Base-by-base conservation (phyloP, 208 protist species). In the Crithidia acanthocephali region DNA sequence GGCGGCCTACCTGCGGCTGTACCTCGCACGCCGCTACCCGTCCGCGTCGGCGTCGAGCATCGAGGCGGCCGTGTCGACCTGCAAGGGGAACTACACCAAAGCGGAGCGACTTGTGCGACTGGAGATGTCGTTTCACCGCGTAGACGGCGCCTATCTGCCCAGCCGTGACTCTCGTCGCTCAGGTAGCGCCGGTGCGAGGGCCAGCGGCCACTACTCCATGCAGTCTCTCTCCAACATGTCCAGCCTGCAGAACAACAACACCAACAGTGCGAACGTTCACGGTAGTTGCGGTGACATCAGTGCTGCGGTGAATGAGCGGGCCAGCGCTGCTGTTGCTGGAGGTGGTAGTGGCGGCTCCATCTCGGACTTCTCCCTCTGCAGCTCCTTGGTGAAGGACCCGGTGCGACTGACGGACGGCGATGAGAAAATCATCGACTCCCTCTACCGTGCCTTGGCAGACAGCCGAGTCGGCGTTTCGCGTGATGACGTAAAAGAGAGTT, bases 11-110 rank as follows among this genome's bases (percentile, higher is more conserved):
- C 72, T 72, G 33, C 58, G 48, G 0, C 22, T 47, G 11, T 81
- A 81, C 56, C 74, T 81, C n/a, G 56, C 71, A 0, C 53, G 76
- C 2, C 71, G 75, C 23, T 75, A 85, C 47, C 74, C 69, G 5
- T 28, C 65, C 32, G 52, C 66, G 16, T 44, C 47, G 1, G 42
- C 48, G 1, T 9, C 40, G 3, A 68, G 55, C 28, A 59, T 84
- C 53, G 53, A 74, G 53, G 72, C 70, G 2, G 79, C 79, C 16
- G 50, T 84, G 35, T 67, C 52, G 23, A 77, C 69, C 44, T 69
- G 68, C 53, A 45, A 47, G 10, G 60, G 67, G 25, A 72, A 80
- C 53, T 74, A 68, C 53, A 27, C 20, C 2, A 71, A 65, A 23
- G 55, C 69, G 22, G 73, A 84, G 37, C 65, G 59, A 6, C 58